phyloP scores from a whole-genome alignment of 345 rosid species.

The Lepidium africanum region DNA sequence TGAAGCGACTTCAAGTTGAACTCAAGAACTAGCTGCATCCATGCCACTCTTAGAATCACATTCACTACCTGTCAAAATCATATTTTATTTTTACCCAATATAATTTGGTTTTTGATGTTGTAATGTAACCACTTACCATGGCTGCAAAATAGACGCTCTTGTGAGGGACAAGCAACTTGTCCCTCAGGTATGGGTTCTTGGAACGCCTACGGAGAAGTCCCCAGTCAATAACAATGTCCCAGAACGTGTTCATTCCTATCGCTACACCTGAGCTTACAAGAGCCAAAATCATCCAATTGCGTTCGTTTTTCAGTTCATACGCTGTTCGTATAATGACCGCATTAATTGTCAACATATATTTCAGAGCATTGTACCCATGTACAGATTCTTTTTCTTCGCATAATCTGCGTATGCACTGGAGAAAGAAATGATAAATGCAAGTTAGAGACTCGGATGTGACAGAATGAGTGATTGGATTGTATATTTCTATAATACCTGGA shows the following conservation, averaged over 20 bases:
- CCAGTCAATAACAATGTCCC: constrained; percentile 73
- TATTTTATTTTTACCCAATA: too few relatives aligned
- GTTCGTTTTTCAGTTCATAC: constrained; percentile 50
- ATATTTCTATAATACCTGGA: constrained; percentile 38
- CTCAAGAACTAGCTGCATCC: constrained; percentile 63
- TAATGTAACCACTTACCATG: constrained; percentile 38
- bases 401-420: constrained; percentile 52
- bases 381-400: constrained; percentile 48
- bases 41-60: constrained; percentile 47
- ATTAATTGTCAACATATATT: constrained; percentile 53
- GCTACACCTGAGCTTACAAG: constrained; percentile 56
- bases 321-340: constrained; percentile 58
- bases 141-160: constrained; percentile 60
- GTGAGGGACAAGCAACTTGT: constrained; percentile 52
- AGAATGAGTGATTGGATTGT: neutral
- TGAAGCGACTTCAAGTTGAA: constrained; percentile 39
- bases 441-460: neutral
- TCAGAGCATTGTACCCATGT: constrained; percentile 52
- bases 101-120: neutral
- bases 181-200: constrained; percentile 50
- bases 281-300: constrained; percentile 51
- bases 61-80: constrained; percentile 37
- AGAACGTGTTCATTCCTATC: constrained; percentile 39
- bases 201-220: constrained; percentile 66
- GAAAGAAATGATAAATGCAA: neutral